phyloP scores from a whole-genome alignment of 2,329 filamentous ascomycete species.

The Microsporum canis region DNA sequence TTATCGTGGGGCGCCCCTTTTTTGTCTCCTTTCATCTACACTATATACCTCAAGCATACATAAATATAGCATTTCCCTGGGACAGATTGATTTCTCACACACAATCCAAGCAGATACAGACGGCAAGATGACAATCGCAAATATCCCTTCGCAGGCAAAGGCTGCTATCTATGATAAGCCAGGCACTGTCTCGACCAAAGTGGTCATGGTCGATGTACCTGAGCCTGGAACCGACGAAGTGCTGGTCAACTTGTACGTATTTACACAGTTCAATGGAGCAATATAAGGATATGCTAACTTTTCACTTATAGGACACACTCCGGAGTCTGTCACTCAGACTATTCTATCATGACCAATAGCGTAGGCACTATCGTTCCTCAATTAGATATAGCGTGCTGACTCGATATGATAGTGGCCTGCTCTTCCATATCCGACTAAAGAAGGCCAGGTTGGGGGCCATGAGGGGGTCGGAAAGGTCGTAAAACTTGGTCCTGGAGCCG shows the following conservation, averaged over 20 bases:
- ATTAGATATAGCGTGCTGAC: not conserved
- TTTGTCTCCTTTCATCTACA: no score
- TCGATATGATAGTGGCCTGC: slow-evolving; percentile 38
- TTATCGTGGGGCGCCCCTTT: not conserved
- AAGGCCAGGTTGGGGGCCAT: slow-evolving; percentile 56
- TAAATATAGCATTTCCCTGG: not conserved
- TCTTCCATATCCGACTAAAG: slow-evolving; percentile 48
- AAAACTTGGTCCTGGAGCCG: slow-evolving; percentile 51
- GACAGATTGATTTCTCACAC: not conserved
- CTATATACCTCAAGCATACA: no score
- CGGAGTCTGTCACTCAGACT: slow-evolving; percentile 55
- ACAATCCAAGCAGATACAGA: not conserved
- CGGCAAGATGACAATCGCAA: slow-evolving; percentile 24
- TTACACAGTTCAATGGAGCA: not conserved
- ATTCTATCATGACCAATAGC: slow-evolving; percentile 44
- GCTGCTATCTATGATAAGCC: slow-evolving; percentile 55
- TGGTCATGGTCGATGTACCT: slow-evolving; percentile 52
- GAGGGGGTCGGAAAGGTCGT: slow-evolving; percentile 57
- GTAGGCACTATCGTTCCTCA: slow-evolving; percentile 14
- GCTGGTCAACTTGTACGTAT: slow-evolving; percentile 46
- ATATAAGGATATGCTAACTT: not conserved
- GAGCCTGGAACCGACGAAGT: slow-evolving; percentile 54
- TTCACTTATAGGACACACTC: slow-evolving; percentile 40
- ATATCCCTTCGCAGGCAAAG: slow-evolving; percentile 50
- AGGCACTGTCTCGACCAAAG: slow-evolving; percentile 52